Base-by-base conservation (phyloP, 2,329 filamentous ascomycete species). In the Colletotrichum sp. region DNA sequence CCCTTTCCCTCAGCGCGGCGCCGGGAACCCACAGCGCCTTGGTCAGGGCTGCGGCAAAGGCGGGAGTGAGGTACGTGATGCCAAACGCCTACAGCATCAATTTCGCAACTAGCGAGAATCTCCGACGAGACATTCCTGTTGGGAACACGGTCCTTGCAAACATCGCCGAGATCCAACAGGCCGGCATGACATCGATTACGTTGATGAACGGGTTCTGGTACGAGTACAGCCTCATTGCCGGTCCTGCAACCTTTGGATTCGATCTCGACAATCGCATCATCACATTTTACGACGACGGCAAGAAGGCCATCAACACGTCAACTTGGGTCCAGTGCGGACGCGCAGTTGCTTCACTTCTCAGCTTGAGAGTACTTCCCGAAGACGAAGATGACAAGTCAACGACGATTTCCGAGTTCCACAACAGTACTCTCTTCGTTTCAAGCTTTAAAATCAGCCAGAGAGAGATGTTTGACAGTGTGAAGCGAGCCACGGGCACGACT, bases 391-490 rank as follows among this genome's bases (percentile, higher is more conserved):
- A 75, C 12, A 77, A 79, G 8, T 64, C 63, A 8, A 39, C 16
- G 3, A 67, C 52, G 10, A 28, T 68, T 7, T 57, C 52, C 5
- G 84, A 63, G 76, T 86, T 79, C 78, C 83, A 24, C 5, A 90
- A 92, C 81, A 86, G 87, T 68, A 77, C 79, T 1, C 79, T 93
- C 2, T 90, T 88, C 78, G 78, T 93, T 12, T 86, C 85, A 8
- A 92, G 90, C 75, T 94, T 93, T 83, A 82, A 84, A 10, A 78
- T 92, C 77, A 91, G 83, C 77, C 93, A 95, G 82, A 86, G 87
- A 15, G 92, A 95, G 13, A 94, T 95, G 85, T 86, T 95, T 68
- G 88, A 89, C 57, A 89, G 88, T n/a, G 83, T 93, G 9, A 86
- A 92, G 79, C 88, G 89, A 0, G 91, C 92, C 5, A 89, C 90